Conservation (phyloP, 176 grass and related monocot genomes). For the Bromus sterilis region DNA sequence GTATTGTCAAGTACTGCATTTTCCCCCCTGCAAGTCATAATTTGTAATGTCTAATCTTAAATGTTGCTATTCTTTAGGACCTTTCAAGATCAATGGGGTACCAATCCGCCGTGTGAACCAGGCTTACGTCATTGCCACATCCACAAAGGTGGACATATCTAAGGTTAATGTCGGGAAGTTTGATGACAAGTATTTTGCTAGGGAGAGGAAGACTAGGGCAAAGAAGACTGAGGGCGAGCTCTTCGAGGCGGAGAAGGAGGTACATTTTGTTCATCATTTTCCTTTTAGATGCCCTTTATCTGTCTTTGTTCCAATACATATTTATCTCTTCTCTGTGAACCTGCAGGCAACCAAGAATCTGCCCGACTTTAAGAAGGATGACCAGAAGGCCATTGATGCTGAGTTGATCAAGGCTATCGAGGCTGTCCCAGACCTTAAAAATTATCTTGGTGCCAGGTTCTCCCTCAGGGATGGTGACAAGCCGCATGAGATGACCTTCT, state of each 20-base stretch:
- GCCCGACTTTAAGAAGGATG: slow-evolving; percentile 75
- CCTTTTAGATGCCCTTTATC: neutral
- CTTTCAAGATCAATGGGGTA: slow-evolving; percentile 96
- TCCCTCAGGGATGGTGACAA: slow-evolving; percentile 81
- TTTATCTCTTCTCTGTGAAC: neutral
- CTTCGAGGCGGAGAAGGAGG: slow-evolving; percentile 80
- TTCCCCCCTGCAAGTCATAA: neutral
- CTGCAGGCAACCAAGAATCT: slow-evolving; percentile 44
- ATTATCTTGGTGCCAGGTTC: slow-evolving; percentile 67
- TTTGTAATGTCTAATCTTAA: neutral
- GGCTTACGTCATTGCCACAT: slow-evolving; percentile 71
- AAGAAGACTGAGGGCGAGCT: slow-evolving; percentile 87
- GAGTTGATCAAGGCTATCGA: slow-evolving; percentile 69
- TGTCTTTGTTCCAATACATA: neutral
- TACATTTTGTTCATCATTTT: neutral
- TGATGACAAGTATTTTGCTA: slow-evolving; percentile 85
- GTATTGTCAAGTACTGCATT: neutral
- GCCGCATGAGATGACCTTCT: slow-evolving; percentile 87
- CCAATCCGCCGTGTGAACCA: slow-evolving; percentile 83
- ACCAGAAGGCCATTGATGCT: slow-evolving; percentile 66
- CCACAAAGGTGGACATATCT: slow-evolving; percentile 84
- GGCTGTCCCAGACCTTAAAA: slow-evolving; percentile 65
- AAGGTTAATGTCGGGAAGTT: slow-evolving; percentile 52
- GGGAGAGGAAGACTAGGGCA: slow-evolving; percentile 66
- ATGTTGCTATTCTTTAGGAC: slow-evolving; percentile 36